A percentile compares a stretch with the other conserved stretches of the same genome.
phyloP scores from a whole-genome alignment of 1,284 basidiomycete genomes.

The Naganishia liquefaciens region DNA sequence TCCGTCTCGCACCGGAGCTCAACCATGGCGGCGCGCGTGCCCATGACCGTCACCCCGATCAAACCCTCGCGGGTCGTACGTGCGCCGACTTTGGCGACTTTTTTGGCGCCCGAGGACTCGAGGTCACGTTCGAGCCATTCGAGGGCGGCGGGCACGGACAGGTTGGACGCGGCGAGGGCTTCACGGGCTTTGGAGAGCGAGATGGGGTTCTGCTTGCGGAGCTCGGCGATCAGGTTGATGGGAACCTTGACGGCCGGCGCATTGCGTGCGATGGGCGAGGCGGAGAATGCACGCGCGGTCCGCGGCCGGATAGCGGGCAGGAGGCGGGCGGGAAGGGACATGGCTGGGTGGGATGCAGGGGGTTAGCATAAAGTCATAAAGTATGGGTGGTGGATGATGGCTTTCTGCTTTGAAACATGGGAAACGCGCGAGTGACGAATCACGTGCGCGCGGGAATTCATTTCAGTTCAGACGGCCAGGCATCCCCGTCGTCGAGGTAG shows the following conservation, averaged over 20 bases:
- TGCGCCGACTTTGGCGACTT: slow-evolving; percentile 78
- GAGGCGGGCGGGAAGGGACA: slow-evolving; percentile 9
- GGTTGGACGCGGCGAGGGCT: slow-evolving; percentile 72
- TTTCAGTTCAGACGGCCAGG: neutral
- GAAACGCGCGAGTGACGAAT: slow-evolving; percentile 27
- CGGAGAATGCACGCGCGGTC: neutral
- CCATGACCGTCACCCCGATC: slow-evolving; percentile 71
- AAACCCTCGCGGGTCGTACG: slow-evolving; percentile 76
- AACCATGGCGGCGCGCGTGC: slow-evolving; percentile 77
- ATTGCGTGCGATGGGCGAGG: slow-evolving; percentile 1
- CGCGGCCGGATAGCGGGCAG: neutral
- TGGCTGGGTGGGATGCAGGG: neutral
- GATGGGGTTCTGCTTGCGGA: slow-evolving; percentile 74
- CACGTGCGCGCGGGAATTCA: slow-evolving; percentile 14
- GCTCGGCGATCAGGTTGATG: slow-evolving; percentile 77
- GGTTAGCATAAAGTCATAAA: too few species aligned
- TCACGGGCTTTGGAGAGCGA: slow-evolving; percentile 85
- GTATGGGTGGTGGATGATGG: too few species aligned
- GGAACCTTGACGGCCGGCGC: slow-evolving; percentile 48
- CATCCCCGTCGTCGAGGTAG: too few species aligned
- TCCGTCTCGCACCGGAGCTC: slow-evolving; percentile 97
- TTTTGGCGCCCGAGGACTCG: slow-evolving; percentile 68
- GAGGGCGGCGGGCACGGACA: slow-evolving; percentile 73
- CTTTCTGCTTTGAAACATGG: too few species aligned
- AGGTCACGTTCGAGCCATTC: slow-evolving; percentile 79